Conservation (phyloP, 2,329 filamentous ascomycete genomes). For the Fusarium liriodendri region DNA sequence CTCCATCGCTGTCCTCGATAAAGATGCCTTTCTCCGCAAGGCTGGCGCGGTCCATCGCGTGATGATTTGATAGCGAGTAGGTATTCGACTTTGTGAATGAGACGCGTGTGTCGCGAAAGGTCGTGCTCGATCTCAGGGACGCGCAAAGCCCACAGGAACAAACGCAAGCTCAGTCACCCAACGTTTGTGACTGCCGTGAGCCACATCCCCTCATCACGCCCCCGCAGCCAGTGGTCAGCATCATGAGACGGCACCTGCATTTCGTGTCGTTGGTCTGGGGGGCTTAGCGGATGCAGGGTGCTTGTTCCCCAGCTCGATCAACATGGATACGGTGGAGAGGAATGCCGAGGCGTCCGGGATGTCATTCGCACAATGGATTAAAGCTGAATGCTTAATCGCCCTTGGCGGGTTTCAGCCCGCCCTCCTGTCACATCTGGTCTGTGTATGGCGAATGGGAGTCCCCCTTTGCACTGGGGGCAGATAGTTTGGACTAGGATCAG, state of each 20-base stretch:
- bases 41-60: neutral
- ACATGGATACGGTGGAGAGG: neutral
- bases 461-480: neutral
- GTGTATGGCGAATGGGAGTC: neutral
- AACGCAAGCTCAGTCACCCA: neutral
- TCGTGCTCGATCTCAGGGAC: neutral
- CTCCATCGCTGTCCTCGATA: conserved; percentile 15
- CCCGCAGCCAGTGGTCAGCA: neutral
- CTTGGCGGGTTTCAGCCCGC: neutral
- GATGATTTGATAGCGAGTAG: neutral
- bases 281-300: neutral
- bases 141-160: neutral
- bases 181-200: neutral
- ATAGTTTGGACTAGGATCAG: neutral
- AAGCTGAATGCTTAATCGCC: conserved; percentile 2
- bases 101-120: neutral
- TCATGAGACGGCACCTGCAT: neutral
- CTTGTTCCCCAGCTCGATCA: neutral
- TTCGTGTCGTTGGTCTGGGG: neutral
- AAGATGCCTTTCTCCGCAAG: conserved; percentile 26
- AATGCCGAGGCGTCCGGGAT: neutral
- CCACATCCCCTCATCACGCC: neutral
- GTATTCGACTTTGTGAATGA: neutral
- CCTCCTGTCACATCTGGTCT: neutral
- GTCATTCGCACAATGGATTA: neutral